Percentiles rank a stretch among this genome's conserved stretches.
These are phyloP conservation scores for Haplosporangium sp. DNA, from an alignment of 371 early-diverging fungal species.

Conservation along the genomic window DNA sequence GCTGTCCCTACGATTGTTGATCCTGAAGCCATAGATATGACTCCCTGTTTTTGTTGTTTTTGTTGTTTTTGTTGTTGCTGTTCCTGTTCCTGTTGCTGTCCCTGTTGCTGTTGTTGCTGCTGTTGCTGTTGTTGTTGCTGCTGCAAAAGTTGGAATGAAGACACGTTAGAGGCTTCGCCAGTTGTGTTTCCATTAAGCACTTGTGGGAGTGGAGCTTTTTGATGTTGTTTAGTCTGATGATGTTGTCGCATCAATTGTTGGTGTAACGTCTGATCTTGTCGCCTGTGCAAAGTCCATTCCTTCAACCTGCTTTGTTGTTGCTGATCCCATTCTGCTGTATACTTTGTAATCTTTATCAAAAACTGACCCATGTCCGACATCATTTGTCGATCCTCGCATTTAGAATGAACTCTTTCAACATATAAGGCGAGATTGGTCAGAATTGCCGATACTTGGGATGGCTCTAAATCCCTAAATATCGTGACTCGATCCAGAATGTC, in stretches of 20 bases:
- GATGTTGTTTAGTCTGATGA: constrained; percentile 6
- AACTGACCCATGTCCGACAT: constrained; percentile 47
- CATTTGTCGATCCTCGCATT: constrained; percentile 27
- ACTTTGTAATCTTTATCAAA: constrained; percentile 50
- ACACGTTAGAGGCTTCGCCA: constrained; percentile 26
- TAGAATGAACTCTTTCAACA: constrained; percentile 66
- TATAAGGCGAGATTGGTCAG: constrained; percentile 67
- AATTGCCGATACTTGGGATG: constrained; percentile 67
- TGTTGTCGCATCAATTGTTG: constrained; percentile 19
- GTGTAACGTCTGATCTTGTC: constrained; percentile 22
- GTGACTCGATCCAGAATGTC: constrained; percentile 71
- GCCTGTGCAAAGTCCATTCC: constrained; percentile 19
- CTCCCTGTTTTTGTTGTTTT: constrained; percentile 17
- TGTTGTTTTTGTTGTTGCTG: too few relatives aligned
- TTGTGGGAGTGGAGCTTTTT: constrained; percentile 7
- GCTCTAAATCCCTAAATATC: constrained; percentile 66
- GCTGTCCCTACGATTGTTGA: constrained; percentile 1
- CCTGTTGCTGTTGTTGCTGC: constrained; percentile 3
- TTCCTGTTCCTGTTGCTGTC: too few relatives aligned
- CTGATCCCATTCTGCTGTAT: constrained; percentile 52
- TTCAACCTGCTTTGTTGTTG: constrained; percentile 38
- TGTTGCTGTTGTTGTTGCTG: constrained; percentile 1
- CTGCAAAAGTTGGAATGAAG: neutral
- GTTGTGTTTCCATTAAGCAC: constrained; percentile 18
- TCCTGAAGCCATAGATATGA: constrained; percentile 29